Evolutionary conservation across 2,329 filamentous ascomycete genomes (phyloP), one percentile per base, ranked within the genome.

Genomic region (Trichophyton equinum): DNA sequence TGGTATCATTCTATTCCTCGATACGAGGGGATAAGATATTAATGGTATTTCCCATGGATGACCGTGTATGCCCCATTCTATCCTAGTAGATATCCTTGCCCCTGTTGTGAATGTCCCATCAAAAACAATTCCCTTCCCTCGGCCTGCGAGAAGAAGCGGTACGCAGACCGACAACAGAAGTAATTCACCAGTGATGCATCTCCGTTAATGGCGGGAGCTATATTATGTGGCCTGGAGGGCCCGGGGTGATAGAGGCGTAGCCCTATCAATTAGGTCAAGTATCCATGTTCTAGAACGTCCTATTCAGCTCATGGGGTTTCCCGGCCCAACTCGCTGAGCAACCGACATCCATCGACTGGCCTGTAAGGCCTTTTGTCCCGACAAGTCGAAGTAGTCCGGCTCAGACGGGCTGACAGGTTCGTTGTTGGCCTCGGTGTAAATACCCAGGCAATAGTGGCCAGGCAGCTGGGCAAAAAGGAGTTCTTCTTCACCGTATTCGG

Each of bases 381-480:
- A 25, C 15, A 42, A 15, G n/a, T 42, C n/a, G 36, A 42, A 58
- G 42, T 11, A 42, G n/a, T 44, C 56, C 1, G 38, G 56, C 20
- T 58, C 20, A 27, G 25, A 44, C 36, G 22, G 56, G 36, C 38
- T 42, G 15, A 46, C 18, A 6, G 56, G 38, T 8, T 58, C 36
- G 56, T 46, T 33, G 56, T 42, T 42, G 38, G 6, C 38, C 6
- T 58, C 22, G 36, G 47, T 59, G 57, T 55, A 63, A n/a, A 46
- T n/a, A 42, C 60, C 60, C 20, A 59, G 56, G 5, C 40, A 33
- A 42, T 65, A 64, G 59, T 65, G 64, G 25, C 64, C 64, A 5
- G 64, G 64, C 46, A 65, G 11, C 56, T 65, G 62, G 8, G 62
- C 64, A 40, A 64, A 65, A 38, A 64, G 64, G 27, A 64, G 55